Conservation (phyloP, 192 early-diverging fungal species). For the Linnemannia elongata region DNA sequence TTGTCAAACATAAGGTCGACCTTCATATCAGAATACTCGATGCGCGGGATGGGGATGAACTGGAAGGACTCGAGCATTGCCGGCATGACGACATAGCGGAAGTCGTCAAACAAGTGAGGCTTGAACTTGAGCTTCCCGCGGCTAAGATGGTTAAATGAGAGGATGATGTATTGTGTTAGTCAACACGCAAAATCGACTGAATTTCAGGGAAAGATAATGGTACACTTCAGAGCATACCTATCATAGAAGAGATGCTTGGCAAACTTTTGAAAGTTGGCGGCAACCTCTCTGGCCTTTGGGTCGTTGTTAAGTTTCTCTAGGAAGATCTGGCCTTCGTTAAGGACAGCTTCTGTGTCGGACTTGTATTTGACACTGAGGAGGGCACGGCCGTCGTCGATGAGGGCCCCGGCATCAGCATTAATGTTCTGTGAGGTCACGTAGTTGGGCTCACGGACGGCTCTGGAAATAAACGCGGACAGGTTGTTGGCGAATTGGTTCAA, state of each 20-base stretch:
- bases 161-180: neutral
- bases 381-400: conserved; percentile 34
- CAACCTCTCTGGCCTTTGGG: conserved; percentile 34
- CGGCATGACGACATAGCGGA: conserved; percentile 56
- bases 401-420: conserved; percentile 25
- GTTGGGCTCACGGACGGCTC: conserved; percentile 50
- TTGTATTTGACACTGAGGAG: conserved; percentile 48
- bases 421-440: conserved; percentile 39
- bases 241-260: conserved; percentile 53
- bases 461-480: conserved; percentile 29
- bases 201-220: neutral
- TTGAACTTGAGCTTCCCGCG: conserved; percentile 58
- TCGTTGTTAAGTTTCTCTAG: conserved; percentile 44
- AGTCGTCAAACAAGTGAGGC: conserved; percentile 60
- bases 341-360: conserved; percentile 24
- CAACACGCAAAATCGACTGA: too few species aligned
- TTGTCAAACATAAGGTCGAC: conserved; percentile 60
- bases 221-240: conserved; percentile 21
- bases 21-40: conserved; percentile 61
- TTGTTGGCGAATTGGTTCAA: conserved; percentile 39
- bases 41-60: conserved; percentile 60
- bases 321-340: conserved; percentile 33
- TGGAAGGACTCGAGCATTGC: conserved; percentile 58
- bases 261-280: conserved; percentile 44
- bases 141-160: conserved; percentile 16